These are phyloP conservation scores for Sugiyamaella chiloensis DNA, from an alignment of 805 yeast genomes.

Conservation along the genomic window DNA sequence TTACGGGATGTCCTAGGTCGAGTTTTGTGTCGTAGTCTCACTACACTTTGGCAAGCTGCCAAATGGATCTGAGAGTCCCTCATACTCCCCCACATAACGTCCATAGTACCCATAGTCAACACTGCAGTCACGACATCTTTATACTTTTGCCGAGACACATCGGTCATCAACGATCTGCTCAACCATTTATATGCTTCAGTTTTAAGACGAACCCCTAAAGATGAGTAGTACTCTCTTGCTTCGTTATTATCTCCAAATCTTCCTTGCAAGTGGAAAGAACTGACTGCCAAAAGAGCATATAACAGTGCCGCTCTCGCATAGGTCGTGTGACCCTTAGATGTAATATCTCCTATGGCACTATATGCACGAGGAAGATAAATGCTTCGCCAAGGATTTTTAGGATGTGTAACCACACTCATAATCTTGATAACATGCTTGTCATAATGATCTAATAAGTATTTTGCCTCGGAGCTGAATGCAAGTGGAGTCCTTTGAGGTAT, in stretches of 20 bases:
- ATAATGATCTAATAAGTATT: conserved; percentile 70
- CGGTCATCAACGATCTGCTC: conserved; percentile 50
- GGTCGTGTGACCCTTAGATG: conserved; percentile 69
- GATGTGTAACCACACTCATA: conserved; percentile 67
- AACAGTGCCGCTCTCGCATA: conserved; percentile 73
- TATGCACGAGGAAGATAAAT: conserved; percentile 83
- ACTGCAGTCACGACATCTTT: conserved; percentile 82
- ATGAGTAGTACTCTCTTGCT: conserved; percentile 65
- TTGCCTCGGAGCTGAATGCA: conserved; percentile 46
- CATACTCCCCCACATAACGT: conserved; percentile 89
- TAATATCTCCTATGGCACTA: conserved; percentile 76
- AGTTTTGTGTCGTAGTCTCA: conserved; percentile 61
- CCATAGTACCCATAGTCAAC: conserved; percentile 82
- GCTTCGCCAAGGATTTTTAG: conserved; percentile 84
- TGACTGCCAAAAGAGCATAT: conserved; percentile 75
- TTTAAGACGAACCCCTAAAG: conserved; percentile 69
- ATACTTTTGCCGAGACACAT: conserved; percentile 59
- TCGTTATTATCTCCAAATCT: conserved; percentile 64
- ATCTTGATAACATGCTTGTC: conserved; percentile 72
- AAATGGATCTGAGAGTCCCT: conserved; percentile 75
- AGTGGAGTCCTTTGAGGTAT: not conserved
- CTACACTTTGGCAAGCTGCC: conserved; percentile 71
- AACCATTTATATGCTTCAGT: conserved; percentile 71
- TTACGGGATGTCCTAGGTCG: conserved; percentile 69
- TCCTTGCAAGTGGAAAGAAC: conserved; percentile 76